Conservation (phyloP, 164 flowering plant genomes). For the Sedum album region DNA sequence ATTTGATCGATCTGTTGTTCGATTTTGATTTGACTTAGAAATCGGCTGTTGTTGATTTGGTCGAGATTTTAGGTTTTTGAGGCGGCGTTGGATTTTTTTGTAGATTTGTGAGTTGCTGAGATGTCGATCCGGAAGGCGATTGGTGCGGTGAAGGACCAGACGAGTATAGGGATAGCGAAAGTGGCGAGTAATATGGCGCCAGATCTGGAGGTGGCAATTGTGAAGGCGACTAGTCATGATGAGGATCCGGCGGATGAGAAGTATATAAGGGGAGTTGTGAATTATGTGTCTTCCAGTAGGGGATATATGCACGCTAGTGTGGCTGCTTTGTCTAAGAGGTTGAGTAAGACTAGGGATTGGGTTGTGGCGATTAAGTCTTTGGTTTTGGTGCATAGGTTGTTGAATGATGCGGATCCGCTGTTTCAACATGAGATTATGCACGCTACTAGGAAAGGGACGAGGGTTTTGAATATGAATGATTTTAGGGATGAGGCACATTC, state of each 20-base stretch:
- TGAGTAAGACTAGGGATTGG: constrained; percentile 64
- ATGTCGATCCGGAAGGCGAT: constrained; percentile 42
- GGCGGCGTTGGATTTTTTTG: too few relatives aligned
- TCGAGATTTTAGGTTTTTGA: too few relatives aligned
- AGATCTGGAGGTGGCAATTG: constrained; percentile 78
- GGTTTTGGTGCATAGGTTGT: constrained; percentile 53
- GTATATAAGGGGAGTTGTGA: constrained; percentile 44
- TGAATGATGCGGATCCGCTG: constrained; percentile 57
- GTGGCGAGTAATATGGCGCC: constrained; percentile 50
- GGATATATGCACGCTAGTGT: constrained; percentile 54
- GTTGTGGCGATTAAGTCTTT: too few relatives aligned
- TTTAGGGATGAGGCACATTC: too few relatives aligned
- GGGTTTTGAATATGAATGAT: constrained; percentile 77
- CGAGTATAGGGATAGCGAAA: constrained; percentile 39
- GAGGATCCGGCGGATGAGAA: constrained; percentile 71
- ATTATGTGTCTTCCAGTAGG: constrained; percentile 44
- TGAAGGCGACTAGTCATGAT: constrained; percentile 84
- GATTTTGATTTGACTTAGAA: too few relatives aligned
- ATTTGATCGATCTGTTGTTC: too few relatives aligned
- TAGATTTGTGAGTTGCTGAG: not conserved
- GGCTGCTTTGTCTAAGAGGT: constrained; percentile 43
- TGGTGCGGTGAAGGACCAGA: too few relatives aligned
- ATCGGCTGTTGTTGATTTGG: too few relatives aligned
- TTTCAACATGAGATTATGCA: constrained; percentile 72
- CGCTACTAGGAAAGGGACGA: constrained; percentile 65